Conservation (phyloP, 176 grass and related monocot genomes). For the Saccharum officinarum region DNA sequence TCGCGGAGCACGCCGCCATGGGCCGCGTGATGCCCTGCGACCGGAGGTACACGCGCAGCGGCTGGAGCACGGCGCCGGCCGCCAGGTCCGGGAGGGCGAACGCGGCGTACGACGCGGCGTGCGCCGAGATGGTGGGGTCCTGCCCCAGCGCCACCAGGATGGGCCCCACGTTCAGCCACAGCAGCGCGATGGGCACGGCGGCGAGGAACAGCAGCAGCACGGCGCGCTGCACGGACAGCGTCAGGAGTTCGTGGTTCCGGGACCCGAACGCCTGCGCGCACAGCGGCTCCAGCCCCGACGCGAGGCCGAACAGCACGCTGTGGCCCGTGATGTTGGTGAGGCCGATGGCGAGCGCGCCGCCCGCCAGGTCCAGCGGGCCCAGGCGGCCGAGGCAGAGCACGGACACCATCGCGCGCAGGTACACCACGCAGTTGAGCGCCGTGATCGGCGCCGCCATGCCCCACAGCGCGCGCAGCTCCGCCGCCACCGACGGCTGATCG, state of each 20-base stretch:
- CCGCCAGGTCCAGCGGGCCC: conserved; percentile 81
- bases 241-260: conserved; percentile 72
- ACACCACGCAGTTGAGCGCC: conserved; percentile 87
- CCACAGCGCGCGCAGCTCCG: conserved; percentile 74
- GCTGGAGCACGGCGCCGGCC: conserved; percentile 67
- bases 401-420: conserved; percentile 93
- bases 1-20: conserved; percentile 90
- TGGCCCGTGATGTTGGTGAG: conserved; percentile 98
- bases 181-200: conserved; percentile 73
- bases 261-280: conserved; percentile 90
- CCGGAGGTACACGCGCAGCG: conserved; percentile 87
- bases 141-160: conserved; percentile 87
- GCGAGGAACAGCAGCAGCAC: conserved; percentile 72
- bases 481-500: conserved; percentile 33
- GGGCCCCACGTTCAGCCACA: conserved; percentile 79
- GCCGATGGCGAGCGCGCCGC: conserved; percentile 91
- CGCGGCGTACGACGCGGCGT: conserved; percentile 63
- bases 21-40: conserved; percentile 90
- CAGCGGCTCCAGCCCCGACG: conserved; percentile 82
- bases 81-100: conserved; percentile 87
- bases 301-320: conserved; percentile 90
- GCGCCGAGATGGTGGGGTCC: conserved; percentile 78
- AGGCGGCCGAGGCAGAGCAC: conserved; percentile 87
- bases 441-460: conserved; percentile 79
- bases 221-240: conserved; percentile 85